Base-by-base conservation (phyloP, 2,329 filamentous ascomycete genomes). In the Cladosporium sp. region DNA sequence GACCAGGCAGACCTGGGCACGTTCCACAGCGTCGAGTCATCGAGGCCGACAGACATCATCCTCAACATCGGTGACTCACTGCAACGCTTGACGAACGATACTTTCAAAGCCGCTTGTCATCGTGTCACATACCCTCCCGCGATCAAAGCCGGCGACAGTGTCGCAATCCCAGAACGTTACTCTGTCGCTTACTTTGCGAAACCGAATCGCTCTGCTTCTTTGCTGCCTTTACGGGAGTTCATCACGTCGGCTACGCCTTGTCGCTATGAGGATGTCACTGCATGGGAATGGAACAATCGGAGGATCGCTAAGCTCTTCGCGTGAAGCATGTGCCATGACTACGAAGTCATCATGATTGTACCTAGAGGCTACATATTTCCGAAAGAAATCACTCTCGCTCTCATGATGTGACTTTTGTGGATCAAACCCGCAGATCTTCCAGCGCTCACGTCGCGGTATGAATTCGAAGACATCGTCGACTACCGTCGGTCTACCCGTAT, bases 1-100 rank as follows among this genome's bases (percentile, higher is more conserved):
- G 71, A 74, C 55, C 73, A 61, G 21, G n/a, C n/a, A n/a, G n/a
- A 59, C 11, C 6, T 38, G 34, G 32, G 55, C 18, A 41, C 34
- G 1, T 59, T 59, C 21, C 18, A 24, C n/a, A 21, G 32, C 26
- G 28, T 59, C 55, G 34, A 38, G 7, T 57, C 52, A 21, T 38
- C 55, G 4, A 21, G 15, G 1, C 21, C n/a, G n/a, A 38, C 32
- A 12, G 55, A 59, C 32, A 41, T 41, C 55, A 59, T 59, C 34
- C 55, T 59, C 34, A 59, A 59, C 55, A 41, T 59, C n/a, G 55
- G 55, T 8, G 55, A 59, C 55, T 59, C 32, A 10, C 24, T 59
- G 34, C 55, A 59, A 41, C 55, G 55, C 12, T 28, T 38, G 34
- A 59, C 55, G 8, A 41, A 41, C 34, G 55, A 41, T 8, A 38